These are phyloP conservation scores for Dichotomopilus funicola DNA, from an alignment of 2,329 filamentous ascomycete species.

Conservation along the genomic window DNA sequence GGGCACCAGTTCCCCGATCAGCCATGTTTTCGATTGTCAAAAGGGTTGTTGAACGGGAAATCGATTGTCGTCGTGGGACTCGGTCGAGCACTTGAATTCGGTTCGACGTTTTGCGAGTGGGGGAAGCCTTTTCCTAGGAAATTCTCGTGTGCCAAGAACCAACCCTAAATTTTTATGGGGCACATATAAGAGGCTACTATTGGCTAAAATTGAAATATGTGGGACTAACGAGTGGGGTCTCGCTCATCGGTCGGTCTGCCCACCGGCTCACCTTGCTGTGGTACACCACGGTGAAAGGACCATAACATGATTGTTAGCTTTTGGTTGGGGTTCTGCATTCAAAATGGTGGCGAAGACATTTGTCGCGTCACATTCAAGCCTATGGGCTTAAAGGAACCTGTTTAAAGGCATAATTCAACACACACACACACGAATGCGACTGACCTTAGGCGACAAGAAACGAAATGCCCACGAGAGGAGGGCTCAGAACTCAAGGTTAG, in stretches of 20 bases:
- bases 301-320: too few relatives aligned
- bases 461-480: too few relatives aligned
- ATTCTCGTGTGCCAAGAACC: conserved; percentile 23
- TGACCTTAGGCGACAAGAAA: too few relatives aligned
- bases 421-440: too few relatives aligned
- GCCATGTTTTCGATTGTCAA: conserved; percentile 50
- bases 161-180: conserved; percentile 22
- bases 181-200: conserved; percentile 13
- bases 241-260: background rate
- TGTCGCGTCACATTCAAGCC: too few relatives aligned
- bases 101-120: conserved; percentile 18
- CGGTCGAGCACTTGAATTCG: conserved; percentile 16
- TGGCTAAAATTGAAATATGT: background rate
- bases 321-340: too few relatives aligned
- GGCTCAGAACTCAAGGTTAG: background rate
- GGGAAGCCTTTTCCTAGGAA: conserved; percentile 25
- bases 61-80: conserved; percentile 24
- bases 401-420: too few relatives aligned
- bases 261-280: conserved; percentile 5
- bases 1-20: conserved; percentile 62
- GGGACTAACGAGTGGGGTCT: background rate
- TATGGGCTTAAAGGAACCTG: too few relatives aligned
- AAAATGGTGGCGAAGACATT: too few relatives aligned
- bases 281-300: background rate
- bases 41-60: conserved; percentile 18